Evolutionary conservation across 2,329 filamentous ascomycete genomes (phyloP), one percentile per base, ranked within the genome.

Genomic region (Rhinocladiella similis): DNA sequence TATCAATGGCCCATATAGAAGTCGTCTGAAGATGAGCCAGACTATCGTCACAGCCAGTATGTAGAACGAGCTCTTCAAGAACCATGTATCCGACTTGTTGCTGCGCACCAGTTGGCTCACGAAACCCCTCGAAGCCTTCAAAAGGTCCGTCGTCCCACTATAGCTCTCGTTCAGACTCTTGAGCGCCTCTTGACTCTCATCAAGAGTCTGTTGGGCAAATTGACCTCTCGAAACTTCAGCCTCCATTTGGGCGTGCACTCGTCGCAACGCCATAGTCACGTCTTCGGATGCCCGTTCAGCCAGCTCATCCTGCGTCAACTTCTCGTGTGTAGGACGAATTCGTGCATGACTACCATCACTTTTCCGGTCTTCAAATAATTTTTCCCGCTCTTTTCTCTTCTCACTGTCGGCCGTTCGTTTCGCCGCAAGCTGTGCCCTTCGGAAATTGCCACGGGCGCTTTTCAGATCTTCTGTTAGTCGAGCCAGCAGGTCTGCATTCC

Each of bases 1-100:
- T 87, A 90, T 95, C 55, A 90, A 73, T 1, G 94, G 94, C 0
- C 94, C 93, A 75, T 95, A 99, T 6, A 99, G 69, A 39, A 93
- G 78, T 43, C 94, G 80, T 25, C 94, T 80, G 68, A 95, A 97
- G 5, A 96, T 69, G 6, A 99, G 80, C 94, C 94, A 99, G 27
- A 78, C 80, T 41, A 92, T 85, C 1, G 91, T 97, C 5, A 76
- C 83, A 19, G 88, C 68, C 14, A 97, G 81, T 65, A 97, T 80
- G 70, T 92, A 95, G 63, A 97, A 86, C 1, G 92, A 85, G 36
- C 90, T 95, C 73, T 94, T 89, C 33, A 99, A 82, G 70, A 99
- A 99, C 94, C 94, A 99, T 2, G 92, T 97, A 70, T 99, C 94
- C 63, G 88, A 94, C 80, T 99, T 99, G 70, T 95, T 91, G 62